Base-by-base conservation (phyloP, 2,329 filamentous ascomycete genomes). In the Corinectria fuckeliana region DNA sequence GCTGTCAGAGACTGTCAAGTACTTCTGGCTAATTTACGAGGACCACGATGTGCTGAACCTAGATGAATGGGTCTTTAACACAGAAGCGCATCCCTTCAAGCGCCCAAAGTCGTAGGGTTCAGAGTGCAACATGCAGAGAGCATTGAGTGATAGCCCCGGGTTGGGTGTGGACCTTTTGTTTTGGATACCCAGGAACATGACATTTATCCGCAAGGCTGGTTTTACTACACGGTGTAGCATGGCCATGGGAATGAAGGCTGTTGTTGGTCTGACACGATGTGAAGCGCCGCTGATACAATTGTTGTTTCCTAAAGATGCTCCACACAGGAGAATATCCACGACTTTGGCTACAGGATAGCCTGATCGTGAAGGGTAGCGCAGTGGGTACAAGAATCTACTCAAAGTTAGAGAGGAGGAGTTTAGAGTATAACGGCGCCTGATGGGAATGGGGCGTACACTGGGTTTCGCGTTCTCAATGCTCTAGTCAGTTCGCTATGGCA, bases 1-100 rank as follows among this genome's bases (percentile, higher is more conserved):
- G 88, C 79, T 91, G 67, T 87, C 87, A 3, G 90, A 93, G 79
- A 93, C 89, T 38, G 75, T 91, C 65, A 93, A 92, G 75, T 92
- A 92, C 69, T 92, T 92, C 61, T 93, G 89, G 67, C 76, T 92
- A 56, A 83, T 91, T 16, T 93, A 91, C 65, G 86, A 85, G 45
- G 84, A 90, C 53, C 83, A 87, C 3, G 78, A 82, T 11, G 71
- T 87, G 20, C 78, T 91, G 26, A 89, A 83, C 74, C 75, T 93
- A 69, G 90, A 93, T 72, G 84, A 91, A 7, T 92, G 84, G 78
- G 88, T 92, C 52, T 76, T 88, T 45, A 85, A 85, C 71, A 85
- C 83, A 4, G 83, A 86, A 69, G 83, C 82, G 20, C 83, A 86
- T 67, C 82, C 83, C 0, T 64, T 84, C 16, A 76, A 65, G 62